Percentiles rank a stretch among this genome's conserved stretches.
phyloP scores from a whole-genome alignment of 768 basidiomycete genomes.

The Scleroderma bovista region DNA sequence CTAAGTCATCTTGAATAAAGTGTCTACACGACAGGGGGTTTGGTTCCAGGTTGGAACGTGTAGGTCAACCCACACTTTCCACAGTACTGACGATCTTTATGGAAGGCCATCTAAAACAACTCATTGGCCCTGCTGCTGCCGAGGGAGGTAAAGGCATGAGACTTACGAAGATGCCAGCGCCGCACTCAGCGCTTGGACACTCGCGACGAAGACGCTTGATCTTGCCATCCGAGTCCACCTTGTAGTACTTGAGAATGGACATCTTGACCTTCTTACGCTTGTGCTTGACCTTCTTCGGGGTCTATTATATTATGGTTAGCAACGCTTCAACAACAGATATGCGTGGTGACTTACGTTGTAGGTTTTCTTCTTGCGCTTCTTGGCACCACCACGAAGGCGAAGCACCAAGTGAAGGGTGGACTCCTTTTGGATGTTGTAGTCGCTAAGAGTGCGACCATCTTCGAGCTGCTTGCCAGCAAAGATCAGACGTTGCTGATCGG shows the following conservation, averaged over 20 bases:
- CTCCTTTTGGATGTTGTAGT: slow-evolving; percentile 99
- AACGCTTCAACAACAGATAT: background rate
- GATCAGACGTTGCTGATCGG: slow-evolving; percentile 96
- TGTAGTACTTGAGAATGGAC: slow-evolving; percentile 99
- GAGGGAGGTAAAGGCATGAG: background rate
- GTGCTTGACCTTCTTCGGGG: slow-evolving; percentile 99
- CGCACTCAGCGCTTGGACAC: slow-evolving; percentile 81
- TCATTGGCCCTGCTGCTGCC: background rate
- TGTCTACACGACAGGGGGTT: slow-evolving; percentile 64
- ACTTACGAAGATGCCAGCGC: slow-evolving; percentile 81
- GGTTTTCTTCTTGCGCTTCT: slow-evolving; percentile 99
- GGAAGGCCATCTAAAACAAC: slow-evolving; percentile 86
- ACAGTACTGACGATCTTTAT: slow-evolving; percentile 97
- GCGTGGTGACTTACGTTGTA: slow-evolving; percentile 67
- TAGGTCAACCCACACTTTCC: slow-evolving; percentile 91
- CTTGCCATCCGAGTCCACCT: slow-evolving; percentile 99
- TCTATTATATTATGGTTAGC: slow-evolving; percentile 38
- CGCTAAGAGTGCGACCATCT: slow-evolving; percentile 92
- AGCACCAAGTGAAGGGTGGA: slow-evolving; percentile 97
- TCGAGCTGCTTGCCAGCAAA: slow-evolving; percentile 99
- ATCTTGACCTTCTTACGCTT: slow-evolving; percentile 99
- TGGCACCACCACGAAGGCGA: slow-evolving; percentile 97
- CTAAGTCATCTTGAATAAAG: background rate
- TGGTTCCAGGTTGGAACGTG: slow-evolving; percentile 75
- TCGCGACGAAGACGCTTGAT: slow-evolving; percentile 99